Conservation (phyloP, 805 yeast species). For the Metschnikowia matae region DNA sequence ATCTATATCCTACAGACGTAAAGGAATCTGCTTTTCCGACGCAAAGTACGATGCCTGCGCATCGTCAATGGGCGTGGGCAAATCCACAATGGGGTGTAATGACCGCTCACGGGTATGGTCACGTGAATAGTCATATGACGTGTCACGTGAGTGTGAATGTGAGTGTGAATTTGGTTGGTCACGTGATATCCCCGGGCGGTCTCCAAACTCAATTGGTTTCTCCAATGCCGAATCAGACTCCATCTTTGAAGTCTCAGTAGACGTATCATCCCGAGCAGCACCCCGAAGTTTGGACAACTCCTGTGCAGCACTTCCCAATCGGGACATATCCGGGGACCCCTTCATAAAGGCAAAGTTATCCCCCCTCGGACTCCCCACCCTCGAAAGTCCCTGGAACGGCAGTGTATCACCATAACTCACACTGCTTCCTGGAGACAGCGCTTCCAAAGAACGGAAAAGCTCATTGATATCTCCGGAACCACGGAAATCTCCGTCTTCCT, state of each 20-base stretch:
- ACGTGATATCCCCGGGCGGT: neutral
- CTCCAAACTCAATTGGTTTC: constrained; percentile 3
- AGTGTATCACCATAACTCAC: constrained; percentile 4
- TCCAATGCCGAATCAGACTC: neutral
- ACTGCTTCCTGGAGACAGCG: constrained; percentile 5
- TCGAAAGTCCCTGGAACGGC: constrained; percentile 1
- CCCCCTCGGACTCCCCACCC: constrained; percentile 3
- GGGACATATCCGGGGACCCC: constrained; percentile 1
- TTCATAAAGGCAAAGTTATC: neutral
- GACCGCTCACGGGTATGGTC: constrained; percentile 4
- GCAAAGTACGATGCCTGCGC: constrained; percentile 6
- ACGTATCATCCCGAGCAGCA: neutral
- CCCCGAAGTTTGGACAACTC: constrained; percentile 1
- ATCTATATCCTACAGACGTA: constrained; percentile 4
- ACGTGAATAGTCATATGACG: neutral
- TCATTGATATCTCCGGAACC: constrained; percentile 36
- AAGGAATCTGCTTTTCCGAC: constrained; percentile 4
- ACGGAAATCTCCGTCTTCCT: constrained; percentile 21
- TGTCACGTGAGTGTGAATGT: neutral
- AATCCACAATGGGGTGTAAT: constrained; percentile 23
- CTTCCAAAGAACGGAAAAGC: constrained; percentile 27
- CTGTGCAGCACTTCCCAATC: constrained; percentile 2
- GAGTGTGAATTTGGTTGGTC: neutral
- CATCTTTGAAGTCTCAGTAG: neutral
- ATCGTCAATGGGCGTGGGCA: constrained; percentile 27